A percentile compares a stretch with the other conserved stretches of the same genome.
Conservation (phyloP, 2,329 filamentous ascomycete species). For the Clonostachys solani region DNA sequence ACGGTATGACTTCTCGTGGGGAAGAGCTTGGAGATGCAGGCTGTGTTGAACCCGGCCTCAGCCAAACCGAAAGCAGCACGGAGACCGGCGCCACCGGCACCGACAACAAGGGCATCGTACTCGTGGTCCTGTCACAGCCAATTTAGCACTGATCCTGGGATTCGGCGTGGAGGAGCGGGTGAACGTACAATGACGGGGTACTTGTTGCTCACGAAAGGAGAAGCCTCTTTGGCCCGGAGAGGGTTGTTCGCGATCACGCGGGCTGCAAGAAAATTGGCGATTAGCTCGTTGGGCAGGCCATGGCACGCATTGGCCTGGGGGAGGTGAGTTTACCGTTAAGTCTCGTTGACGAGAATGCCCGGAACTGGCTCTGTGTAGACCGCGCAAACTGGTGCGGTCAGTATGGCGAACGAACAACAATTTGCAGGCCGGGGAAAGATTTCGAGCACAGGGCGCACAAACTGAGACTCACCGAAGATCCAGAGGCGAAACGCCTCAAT, state of each 20-base stretch:
- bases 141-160: background rate
- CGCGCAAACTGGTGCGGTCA: conserved; percentile 53
- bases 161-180: background rate
- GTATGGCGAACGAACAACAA: conserved; percentile 8
- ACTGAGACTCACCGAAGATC: conserved; percentile 46
- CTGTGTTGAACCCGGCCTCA: conserved; percentile 85
- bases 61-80: conserved; percentile 82
- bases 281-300: background rate
- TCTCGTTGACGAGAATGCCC: conserved; percentile 84
- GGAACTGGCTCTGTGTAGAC: conserved; percentile 58
- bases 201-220: conserved; percentile 79
- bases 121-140: conserved; percentile 71
- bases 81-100: conserved; percentile 76
- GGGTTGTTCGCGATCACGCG: conserved; percentile 83
- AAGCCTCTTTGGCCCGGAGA: conserved; percentile 89
- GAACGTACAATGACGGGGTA: conserved; percentile 86
- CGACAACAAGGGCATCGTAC: conserved; percentile 95
- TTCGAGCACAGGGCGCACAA: too few species aligned
- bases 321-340: conserved; percentile 6
- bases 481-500: conserved; percentile 55
- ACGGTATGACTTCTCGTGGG: conserved; percentile 83
- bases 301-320: conserved; percentile 1
- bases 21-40: conserved; percentile 84
- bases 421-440: background rate
- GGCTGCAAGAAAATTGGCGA: conserved; percentile 39